A percentile compares a stretch with the other conserved stretches of the same genome.
These are phyloP conservation scores for Diaporthe nobilis DNA, from an alignment of 2,329 filamentous ascomycete genomes.

Conservation along the genomic window DNA sequence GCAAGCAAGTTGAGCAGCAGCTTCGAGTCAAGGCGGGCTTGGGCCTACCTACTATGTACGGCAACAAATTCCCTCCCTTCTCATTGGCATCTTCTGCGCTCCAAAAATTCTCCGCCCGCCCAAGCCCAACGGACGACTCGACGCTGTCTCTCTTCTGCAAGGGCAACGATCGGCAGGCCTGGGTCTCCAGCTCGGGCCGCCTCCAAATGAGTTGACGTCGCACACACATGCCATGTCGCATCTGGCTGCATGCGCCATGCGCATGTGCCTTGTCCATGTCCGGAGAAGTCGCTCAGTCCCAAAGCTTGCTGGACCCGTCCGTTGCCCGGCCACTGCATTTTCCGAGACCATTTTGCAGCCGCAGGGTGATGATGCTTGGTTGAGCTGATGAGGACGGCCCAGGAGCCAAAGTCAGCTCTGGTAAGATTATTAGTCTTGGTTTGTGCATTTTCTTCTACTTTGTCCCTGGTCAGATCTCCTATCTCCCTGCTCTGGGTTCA, in stretches of 20 bases:
- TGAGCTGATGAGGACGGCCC: background rate
- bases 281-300: background rate
- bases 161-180: conserved; percentile 25
- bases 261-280: conserved; percentile 17
- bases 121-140: conserved; percentile 17
- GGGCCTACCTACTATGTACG: background rate
- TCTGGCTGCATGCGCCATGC: conserved; percentile 11
- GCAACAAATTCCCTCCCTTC: background rate
- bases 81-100: conserved; percentile 2
- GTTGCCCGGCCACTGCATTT: conserved; percentile 42
- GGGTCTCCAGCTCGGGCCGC: conserved; percentile 40
- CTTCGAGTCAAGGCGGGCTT: background rate
- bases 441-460: conserved; percentile 8
- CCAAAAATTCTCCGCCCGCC: conserved; percentile 23
- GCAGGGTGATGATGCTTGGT: background rate
- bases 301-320: conserved; percentile 32
- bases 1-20: background rate
- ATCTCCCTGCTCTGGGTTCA: background rate
- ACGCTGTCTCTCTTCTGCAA: conserved; percentile 20
- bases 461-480: background rate
- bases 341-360: conserved; percentile 19
- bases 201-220: conserved; percentile 31
- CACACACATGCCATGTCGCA: conserved; percentile 27
- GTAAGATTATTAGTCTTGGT: conserved; percentile 9
- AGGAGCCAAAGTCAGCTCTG: background rate